Evolutionary conservation across 805 yeast species (phyloP).

Genomic region (Barnettozyma sucrosica): DNA sequence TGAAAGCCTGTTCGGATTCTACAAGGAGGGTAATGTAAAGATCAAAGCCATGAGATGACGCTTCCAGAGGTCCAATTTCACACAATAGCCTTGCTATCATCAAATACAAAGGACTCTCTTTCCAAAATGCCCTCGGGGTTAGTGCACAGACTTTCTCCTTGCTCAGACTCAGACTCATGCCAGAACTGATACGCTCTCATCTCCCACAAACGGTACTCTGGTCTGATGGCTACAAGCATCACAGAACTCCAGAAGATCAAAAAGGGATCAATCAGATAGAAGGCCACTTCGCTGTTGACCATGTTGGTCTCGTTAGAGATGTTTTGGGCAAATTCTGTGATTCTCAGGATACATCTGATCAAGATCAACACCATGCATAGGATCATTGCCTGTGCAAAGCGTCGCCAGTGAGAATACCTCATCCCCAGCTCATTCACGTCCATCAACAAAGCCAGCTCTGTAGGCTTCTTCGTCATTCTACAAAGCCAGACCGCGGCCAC

Average conservation of each 20-base stretch:
- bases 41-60: too few species aligned
- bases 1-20: too few species aligned
- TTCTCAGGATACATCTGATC: slow-evolving; percentile 3
- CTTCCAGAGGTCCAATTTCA: too few species aligned
- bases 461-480: slow-evolving; percentile 1
- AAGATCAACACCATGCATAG: slow-evolving; percentile 1
- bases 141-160: too few species aligned
- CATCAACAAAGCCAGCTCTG: background rate
- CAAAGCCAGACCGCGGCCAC: background rate
- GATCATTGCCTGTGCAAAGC: background rate
- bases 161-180: background rate
- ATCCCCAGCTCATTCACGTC: background rate
- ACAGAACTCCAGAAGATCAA: background rate
- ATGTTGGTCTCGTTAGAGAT: background rate
- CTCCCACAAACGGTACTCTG: slow-evolving; percentile 4
- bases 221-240: background rate
- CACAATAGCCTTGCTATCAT: too few species aligned
- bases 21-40: too few species aligned
- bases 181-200: background rate
- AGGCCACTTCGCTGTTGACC: background rate
- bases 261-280: slow-evolving; percentile 4
- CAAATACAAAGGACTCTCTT: too few species aligned
- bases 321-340: slow-evolving; percentile 1
- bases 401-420: background rate
- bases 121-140: too few species aligned